Evolutionary conservation across 768 basidiomycete species (phyloP).

Genomic region (Xerocomellus intermedius): DNA sequence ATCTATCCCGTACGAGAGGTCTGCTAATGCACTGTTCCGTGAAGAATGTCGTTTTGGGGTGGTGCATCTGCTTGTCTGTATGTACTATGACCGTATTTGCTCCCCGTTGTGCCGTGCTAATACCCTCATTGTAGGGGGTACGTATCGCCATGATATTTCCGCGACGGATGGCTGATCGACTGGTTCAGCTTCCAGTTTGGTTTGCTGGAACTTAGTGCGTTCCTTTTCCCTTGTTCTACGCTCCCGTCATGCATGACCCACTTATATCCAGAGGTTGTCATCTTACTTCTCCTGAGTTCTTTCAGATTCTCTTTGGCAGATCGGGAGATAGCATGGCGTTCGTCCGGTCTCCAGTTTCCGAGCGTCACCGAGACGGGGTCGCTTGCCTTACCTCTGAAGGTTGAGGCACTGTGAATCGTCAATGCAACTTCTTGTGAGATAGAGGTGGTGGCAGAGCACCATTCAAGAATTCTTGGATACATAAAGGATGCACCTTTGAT

Average conservation of each 20-base stretch:
- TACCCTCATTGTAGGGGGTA: neutral
- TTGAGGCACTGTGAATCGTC: neutral
- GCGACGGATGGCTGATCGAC: neutral
- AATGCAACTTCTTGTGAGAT: neutral
- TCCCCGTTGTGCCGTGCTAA: neutral
- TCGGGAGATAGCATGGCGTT: neutral
- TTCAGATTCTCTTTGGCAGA: neutral
- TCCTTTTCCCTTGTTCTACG: neutral
- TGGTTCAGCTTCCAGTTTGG: neutral
- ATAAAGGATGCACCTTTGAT: no score
- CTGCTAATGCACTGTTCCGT: neutral
- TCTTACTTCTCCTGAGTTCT: neutral
- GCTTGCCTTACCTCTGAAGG: neutral
- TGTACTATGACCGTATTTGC: neutral
- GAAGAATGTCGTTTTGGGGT: slow-evolving; percentile 2
- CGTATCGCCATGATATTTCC: neutral
- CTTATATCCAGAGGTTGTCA: neutral
- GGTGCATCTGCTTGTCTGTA: neutral
- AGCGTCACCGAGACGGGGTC: neutral
- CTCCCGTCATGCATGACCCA: neutral
- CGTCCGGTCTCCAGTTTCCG: slow-evolving; percentile 3
- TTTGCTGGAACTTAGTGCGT: slow-evolving; percentile 2
- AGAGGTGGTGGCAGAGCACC: neutral
- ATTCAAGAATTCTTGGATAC: neutral
- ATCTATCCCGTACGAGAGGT: neutral